Percentiles rank a stretch among this genome's conserved stretches.
phyloP scores from a whole-genome alignment of 106 monocot species.

The Acorus calamus region DNA sequence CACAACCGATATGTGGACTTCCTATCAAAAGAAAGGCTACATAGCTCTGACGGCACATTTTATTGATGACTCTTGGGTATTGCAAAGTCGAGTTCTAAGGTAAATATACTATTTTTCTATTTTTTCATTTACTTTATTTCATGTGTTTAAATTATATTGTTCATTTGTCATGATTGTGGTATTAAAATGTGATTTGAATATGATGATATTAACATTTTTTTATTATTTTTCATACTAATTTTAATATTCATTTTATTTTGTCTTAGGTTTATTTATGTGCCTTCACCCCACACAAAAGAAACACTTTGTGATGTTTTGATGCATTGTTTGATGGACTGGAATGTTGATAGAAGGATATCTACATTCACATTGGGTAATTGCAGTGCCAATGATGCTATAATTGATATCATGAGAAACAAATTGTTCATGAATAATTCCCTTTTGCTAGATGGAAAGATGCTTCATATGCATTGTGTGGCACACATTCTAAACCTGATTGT shows the following conservation, averaged over 20 bases:
- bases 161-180: no score
- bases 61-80: background rate
- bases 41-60: background rate
- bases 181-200: background rate
- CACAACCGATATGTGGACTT: constrained; percentile 1
- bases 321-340: constrained; percentile 13
- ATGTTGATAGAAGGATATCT: constrained; percentile 15
- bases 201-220: background rate
- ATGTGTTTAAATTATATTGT: no score
- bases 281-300: constrained; percentile 7
- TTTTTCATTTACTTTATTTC: no score
- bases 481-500: constrained; percentile 21
- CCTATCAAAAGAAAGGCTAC: constrained; percentile 1
- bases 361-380: constrained; percentile 9
- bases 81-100: constrained; percentile 15
- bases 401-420: background rate
- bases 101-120: constrained; percentile 2
- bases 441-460: background rate
- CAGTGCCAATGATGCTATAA: background rate
- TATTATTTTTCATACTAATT: background rate
- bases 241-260: background rate
- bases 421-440: background rate
- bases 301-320: constrained; percentile 1
- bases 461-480: constrained; percentile 16
- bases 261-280: constrained; percentile 15